A percentile compares a stretch with the other conserved stretches of the same genome.
Evolutionary conservation across 805 yeast species (phyloP).

Genomic region (Saturnispora quitensis): DNA sequence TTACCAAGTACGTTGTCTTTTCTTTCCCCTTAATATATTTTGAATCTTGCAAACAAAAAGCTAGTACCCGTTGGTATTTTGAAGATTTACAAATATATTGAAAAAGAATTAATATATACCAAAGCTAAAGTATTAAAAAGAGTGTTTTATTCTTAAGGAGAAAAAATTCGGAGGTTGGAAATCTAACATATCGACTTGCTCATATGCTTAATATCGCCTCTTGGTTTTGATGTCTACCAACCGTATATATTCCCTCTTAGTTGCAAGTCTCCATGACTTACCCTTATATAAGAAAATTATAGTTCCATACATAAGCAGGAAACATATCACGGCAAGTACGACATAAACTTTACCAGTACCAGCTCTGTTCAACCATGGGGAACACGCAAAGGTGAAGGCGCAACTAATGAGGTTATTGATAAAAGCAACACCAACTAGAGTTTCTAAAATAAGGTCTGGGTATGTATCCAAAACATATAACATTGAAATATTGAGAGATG

Average conservation of each 20-base stretch:
- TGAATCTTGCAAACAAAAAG: not conserved
- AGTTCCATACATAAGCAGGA: constrained; percentile 43
- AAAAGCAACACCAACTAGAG: constrained; percentile 56
- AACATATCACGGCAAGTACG: constrained; percentile 50
- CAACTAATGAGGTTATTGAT: constrained; percentile 58
- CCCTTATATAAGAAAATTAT: constrained; percentile 53
- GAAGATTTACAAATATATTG: not conserved
- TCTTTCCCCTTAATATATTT: not conserved
- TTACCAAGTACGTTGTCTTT: not conserved
- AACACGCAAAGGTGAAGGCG: constrained; percentile 57
- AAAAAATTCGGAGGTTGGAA: not conserved
- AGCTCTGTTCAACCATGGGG: constrained; percentile 47
- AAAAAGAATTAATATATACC: not conserved
- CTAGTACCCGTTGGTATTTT: not conserved
- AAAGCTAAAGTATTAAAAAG: not conserved
- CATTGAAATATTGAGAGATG: constrained; percentile 60
- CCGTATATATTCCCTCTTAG: constrained; percentile 41
- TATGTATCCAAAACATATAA: constrained; percentile 58
- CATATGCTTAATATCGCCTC: constrained; percentile 2
- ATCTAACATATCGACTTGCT: not conserved
- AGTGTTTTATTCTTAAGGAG: not conserved
- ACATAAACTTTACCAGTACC: constrained; percentile 55
- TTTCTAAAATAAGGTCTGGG: constrained; percentile 56
- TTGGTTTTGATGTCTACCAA: constrained; percentile 30
- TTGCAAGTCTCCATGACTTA: constrained; percentile 45